Conservation (phyloP, 2,329 filamentous ascomycete species). For the Xylariaceae sp. region DNA sequence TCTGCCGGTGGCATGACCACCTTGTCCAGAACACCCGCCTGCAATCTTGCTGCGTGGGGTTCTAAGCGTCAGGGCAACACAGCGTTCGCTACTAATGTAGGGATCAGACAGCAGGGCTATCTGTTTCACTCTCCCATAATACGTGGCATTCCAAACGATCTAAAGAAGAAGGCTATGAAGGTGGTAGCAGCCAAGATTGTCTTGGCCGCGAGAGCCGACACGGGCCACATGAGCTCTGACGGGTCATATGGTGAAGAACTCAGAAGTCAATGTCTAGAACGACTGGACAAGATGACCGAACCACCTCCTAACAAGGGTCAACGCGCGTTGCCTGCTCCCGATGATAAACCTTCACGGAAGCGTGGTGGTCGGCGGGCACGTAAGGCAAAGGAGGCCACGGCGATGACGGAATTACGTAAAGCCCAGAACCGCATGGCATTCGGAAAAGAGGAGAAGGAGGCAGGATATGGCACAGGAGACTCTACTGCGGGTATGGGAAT, state of each 20-base stretch:
- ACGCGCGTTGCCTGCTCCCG: conserved; percentile 85
- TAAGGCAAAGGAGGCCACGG: conserved; percentile 94
- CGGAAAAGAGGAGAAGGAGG: conserved; percentile 91
- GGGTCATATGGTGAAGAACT: conserved; percentile 83
- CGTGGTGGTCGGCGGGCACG: conserved; percentile 86
- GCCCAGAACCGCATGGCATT: conserved; percentile 96
- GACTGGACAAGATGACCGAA: conserved; percentile 90
- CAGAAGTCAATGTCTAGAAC: conserved; percentile 78
- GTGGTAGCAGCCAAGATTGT: conserved; percentile 93
- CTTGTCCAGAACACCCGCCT: conserved; percentile 88
- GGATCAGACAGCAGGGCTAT: conserved; percentile 88
- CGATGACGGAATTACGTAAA: conserved; percentile 95
- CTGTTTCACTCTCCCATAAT: conserved; percentile 92
- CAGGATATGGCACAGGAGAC: conserved; percentile 86
- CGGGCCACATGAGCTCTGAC: conserved; percentile 78
- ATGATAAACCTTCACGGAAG: conserved; percentile 93
- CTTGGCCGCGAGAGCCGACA: conserved; percentile 88
- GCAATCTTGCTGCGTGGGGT: conserved; percentile 88
- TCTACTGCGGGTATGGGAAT: conserved; percentile 88
- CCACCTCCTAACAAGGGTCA: conserved; percentile 87
- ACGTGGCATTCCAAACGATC: conserved; percentile 77
- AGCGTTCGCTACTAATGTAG: conserved; percentile 90
- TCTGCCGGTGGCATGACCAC: conserved; percentile 86
- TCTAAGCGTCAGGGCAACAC: conserved; percentile 75
- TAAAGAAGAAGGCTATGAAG: conserved; percentile 92